Base-by-base conservation (phyloP, 495 filamentous ascomycete genomes). In the Daldinia grandis region DNA sequence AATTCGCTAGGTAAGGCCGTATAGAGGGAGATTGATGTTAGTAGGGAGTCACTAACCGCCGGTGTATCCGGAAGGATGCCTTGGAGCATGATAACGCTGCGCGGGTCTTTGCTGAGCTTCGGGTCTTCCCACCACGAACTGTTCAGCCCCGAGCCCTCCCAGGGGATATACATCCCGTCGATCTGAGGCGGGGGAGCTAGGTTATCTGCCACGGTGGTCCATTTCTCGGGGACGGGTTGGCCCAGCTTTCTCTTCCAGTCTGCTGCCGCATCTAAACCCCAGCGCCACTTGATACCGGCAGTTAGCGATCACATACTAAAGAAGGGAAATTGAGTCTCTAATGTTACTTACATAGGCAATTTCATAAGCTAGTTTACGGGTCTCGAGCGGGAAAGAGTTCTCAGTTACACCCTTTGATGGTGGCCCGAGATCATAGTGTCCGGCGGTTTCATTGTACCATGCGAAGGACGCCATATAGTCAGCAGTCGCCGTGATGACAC, bases 401-500 rank as follows among this genome's bases (percentile, higher is more conserved):
- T 82, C 80, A 3, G 75, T 76, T 24, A 80, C 79, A 6, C 78
- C 77, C 54, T 82, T 81, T 54, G 64, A 78, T 19, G 80, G 80
- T 6, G 80, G 79, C 0, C 79, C 80, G 30, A 82, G 78, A 67
- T 82, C 79, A 57, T 78, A 82, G n/a, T 76, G 69, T 10, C 75
- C 65, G 12, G 80, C 71, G 0, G 80, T 71, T 21, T 69, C 65
- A 58, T 82, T 82, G 54, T 62, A 81, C 66, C 65, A 81, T 8
- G 79, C 80, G 58, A 78, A 81, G 7, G 68, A 75, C 2, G 71
- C 76, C 80, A 82, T 82, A 30, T 78, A 82, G 38, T 82, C 76
- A 3, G 80, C 80, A 1, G 74, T 74, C 15, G 72, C 74, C 3
- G 75, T 77, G 9, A 82, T 47, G 4, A 81, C 71, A 15, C 62